Evolutionary conservation across 306 rosid species (phyloP).

Genomic region (Dalbergia oliveri): DNA sequence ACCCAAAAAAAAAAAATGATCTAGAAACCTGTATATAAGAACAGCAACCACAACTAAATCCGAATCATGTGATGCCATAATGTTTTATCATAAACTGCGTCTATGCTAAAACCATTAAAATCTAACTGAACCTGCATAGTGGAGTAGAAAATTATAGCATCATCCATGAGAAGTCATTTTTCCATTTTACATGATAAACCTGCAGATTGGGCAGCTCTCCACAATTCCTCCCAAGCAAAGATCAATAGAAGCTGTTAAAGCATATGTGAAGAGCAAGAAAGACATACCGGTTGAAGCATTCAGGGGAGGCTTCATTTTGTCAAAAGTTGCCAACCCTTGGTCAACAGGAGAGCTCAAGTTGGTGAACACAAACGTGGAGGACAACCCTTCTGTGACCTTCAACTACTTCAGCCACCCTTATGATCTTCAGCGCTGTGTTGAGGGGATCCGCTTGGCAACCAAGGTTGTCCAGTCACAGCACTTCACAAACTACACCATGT

Average conservation of each 20-base stretch:
- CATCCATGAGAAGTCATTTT: slow-evolving; percentile 1
- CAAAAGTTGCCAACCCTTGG: slow-evolving; percentile 73
- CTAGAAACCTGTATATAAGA: neutral
- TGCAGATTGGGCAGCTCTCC: slow-evolving; percentile 87
- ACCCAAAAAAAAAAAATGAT: too few relatives aligned
- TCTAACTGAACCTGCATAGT: too few relatives aligned
- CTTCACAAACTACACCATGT: slow-evolving; percentile 65
- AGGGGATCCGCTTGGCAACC: slow-evolving; percentile 69
- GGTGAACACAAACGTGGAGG: slow-evolving; percentile 68
- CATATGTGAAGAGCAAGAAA: slow-evolving; percentile 56
- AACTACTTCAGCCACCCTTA: slow-evolving; percentile 79
- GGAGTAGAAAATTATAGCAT: neutral
- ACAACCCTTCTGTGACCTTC: slow-evolving; percentile 84
- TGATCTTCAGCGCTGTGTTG: slow-evolving; percentile 78
- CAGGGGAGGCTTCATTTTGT: slow-evolving; percentile 85
- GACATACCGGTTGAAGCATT: slow-evolving; percentile 76
- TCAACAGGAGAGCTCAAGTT: slow-evolving; percentile 74
- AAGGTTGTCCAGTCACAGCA: slow-evolving; percentile 68
- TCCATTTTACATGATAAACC: slow-evolving; percentile 9
- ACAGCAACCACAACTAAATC: too few relatives aligned
- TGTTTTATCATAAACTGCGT: too few relatives aligned
- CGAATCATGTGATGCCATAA: too few relatives aligned
- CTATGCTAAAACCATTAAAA: too few relatives aligned
- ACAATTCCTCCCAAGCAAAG: slow-evolving; percentile 89
- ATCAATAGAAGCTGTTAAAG: slow-evolving; percentile 68